Percentiles rank a stretch among this genome's conserved stretches.
Evolutionary conservation across 306 rosid genomes (phyloP).

Genomic region (Amphicarpaea edgeworthii): DNA sequence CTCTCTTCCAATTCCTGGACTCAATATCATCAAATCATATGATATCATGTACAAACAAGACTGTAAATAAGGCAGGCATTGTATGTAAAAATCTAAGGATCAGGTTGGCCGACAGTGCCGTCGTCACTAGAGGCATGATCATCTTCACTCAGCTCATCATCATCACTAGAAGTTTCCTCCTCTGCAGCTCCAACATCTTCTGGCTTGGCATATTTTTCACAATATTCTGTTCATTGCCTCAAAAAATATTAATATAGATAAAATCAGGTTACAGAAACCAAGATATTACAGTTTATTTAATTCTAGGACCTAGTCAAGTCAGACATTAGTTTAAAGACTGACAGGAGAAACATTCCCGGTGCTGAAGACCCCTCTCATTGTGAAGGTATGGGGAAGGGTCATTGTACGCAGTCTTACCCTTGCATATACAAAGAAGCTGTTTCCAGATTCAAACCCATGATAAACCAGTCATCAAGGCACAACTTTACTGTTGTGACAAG

Average conservation of each 20-base stretch:
- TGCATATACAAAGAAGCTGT: too few species aligned
- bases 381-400: too few species aligned
- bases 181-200: conserved; percentile 66
- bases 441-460: too few species aligned
- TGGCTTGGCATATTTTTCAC: conserved; percentile 83
- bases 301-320: too few species aligned
- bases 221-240: conserved; percentile 63
- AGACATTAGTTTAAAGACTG: too few species aligned
- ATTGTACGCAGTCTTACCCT: too few species aligned
- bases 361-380: too few species aligned
- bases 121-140: conserved; percentile 75
- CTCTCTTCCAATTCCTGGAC: conserved; percentile 52
- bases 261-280: too few species aligned
- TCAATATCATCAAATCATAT: conserved; percentile 44
- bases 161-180: conserved; percentile 74
- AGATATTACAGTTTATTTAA: too few species aligned
- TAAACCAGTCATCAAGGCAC: too few species aligned
- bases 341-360: too few species aligned
- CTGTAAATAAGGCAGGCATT: conserved; percentile 35
- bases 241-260: conserved; percentile 30
- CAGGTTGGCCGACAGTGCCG: conserved; percentile 72
- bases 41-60: conserved; percentile 60
- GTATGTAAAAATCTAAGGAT: conserved; percentile 57
- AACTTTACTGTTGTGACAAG: too few species aligned
- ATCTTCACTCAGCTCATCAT: conserved; percentile 84